Evolutionary conservation across 2,329 filamentous ascomycete species (phyloP).

Genomic region (Pezicula neosporulosa): DNA sequence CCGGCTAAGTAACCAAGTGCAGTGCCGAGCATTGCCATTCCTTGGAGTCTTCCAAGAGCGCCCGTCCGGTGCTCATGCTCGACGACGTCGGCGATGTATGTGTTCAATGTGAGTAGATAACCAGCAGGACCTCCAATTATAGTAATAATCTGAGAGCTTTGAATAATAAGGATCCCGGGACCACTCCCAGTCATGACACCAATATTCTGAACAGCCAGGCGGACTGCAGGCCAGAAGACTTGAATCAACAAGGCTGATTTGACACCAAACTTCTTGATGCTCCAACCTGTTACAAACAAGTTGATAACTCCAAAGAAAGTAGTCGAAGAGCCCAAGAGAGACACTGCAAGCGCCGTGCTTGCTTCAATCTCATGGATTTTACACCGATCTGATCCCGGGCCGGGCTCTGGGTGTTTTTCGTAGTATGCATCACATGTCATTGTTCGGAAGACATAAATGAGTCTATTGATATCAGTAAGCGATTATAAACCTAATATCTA

Average conservation of each 20-base stretch:
- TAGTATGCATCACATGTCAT: slow-evolving; percentile 74
- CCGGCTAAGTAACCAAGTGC: slow-evolving; percentile 62
- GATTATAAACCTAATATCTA: neutral
- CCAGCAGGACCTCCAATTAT: slow-evolving; percentile 66
- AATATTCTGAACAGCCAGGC: slow-evolving; percentile 60
- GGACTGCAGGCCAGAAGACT: slow-evolving; percentile 60
- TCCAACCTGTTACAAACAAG: slow-evolving; percentile 64
- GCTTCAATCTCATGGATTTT: slow-evolving; percentile 59
- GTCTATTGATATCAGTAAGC: slow-evolving; percentile 3
- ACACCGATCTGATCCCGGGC: slow-evolving; percentile 50
- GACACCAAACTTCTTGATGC: slow-evolving; percentile 63
- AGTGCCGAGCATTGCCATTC: slow-evolving; percentile 63
- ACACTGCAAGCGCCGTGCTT: slow-evolving; percentile 58
- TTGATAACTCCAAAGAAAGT: slow-evolving; percentile 66
- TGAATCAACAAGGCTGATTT: slow-evolving; percentile 59
- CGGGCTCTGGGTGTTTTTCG: slow-evolving; percentile 47
- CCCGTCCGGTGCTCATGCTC: slow-evolving; percentile 56
- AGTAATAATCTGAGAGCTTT: slow-evolving; percentile 64
- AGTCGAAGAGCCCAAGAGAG: slow-evolving; percentile 65
- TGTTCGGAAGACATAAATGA: slow-evolving; percentile 63
- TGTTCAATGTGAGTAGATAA: slow-evolving; percentile 66
- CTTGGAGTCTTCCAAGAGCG: slow-evolving; percentile 63
- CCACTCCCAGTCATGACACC: slow-evolving; percentile 59
- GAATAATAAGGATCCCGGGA: slow-evolving; percentile 62
- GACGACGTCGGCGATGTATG: slow-evolving; percentile 63